Conservation (phyloP, 345 rosid species). For the Carallia pectinifolia region DNA sequence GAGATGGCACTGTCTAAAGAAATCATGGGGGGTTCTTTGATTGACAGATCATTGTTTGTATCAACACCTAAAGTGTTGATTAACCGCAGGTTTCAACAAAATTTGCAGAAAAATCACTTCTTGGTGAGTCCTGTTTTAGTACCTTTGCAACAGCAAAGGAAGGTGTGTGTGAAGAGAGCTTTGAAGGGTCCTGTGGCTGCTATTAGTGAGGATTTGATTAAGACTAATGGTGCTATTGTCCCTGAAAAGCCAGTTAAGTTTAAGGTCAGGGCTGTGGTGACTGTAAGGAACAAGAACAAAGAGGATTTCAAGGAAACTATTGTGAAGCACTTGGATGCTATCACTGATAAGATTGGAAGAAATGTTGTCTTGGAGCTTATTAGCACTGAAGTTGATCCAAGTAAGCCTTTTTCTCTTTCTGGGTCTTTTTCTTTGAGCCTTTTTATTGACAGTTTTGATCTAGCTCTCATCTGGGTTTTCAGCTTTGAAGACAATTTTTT, state of each 20-base stretch:
- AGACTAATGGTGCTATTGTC: conserved; percentile 21
- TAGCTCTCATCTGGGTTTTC: neutral
- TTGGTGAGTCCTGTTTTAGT: conserved; percentile 8
- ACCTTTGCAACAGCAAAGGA: conserved; percentile 11
- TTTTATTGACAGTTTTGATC: neutral
- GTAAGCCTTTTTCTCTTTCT: conserved; percentile 39
- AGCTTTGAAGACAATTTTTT: neutral
- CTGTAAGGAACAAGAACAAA: conserved; percentile 78
- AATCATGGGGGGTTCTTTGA: conserved; percentile 41
- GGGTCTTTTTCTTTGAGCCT: neutral
- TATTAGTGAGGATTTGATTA: conserved; percentile 69
- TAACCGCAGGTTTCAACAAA: neutral
- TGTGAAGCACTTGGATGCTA: conserved; percentile 68
- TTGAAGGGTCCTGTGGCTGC: conserved; percentile 34
- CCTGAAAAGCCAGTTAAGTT: conserved; percentile 44
- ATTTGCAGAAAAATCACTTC: conserved; percentile 8
- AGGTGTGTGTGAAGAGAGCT: neutral
- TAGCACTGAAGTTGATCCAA: conserved; percentile 79
- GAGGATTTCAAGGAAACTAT: conserved; percentile 74
- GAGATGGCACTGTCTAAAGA: conserved; percentile 67
- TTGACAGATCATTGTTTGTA: conserved; percentile 16
- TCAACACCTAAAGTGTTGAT: conserved; percentile 9
- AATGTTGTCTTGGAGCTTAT: conserved; percentile 82
- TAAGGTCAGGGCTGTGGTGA: conserved; percentile 72
- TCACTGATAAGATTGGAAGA: conserved; percentile 73